Evolutionary conservation across 2,329 filamentous ascomycete genomes (phyloP).

Genomic region (Aspergillus sp.): DNA sequence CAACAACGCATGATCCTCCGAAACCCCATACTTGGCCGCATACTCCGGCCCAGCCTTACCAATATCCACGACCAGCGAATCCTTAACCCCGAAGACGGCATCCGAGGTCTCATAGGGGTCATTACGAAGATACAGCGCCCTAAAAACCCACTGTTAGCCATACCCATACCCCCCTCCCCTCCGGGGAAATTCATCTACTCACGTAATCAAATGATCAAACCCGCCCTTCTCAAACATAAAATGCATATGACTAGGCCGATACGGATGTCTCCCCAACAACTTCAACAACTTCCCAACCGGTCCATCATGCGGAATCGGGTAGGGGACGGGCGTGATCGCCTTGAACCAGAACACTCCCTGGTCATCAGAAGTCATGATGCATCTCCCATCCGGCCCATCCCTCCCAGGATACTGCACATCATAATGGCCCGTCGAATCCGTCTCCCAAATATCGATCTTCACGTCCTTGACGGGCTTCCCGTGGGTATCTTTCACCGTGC

Average conservation of each 20-base stretch:
- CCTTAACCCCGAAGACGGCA: conserved; percentile 84
- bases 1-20: conserved; percentile 64
- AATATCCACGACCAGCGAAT: conserved; percentile 72
- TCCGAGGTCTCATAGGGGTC: conserved; percentile 83
- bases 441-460: conserved; percentile 83
- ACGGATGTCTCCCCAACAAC: conserved; percentile 71
- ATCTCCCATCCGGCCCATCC: conserved; percentile 68
- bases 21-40: conserved; percentile 64
- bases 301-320: conserved; percentile 81
- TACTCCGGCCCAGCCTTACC: conserved; percentile 54
- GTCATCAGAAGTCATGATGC: conserved; percentile 66
- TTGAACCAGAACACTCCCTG: conserved; percentile 75
- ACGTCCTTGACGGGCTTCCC: conserved; percentile 66
- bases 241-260: conserved; percentile 77
- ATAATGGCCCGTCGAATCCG: conserved; percentile 76
- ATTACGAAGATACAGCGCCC: conserved; percentile 73
- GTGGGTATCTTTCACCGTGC: conserved; percentile 66
- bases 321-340: conserved; percentile 80
- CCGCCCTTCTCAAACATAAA: conserved; percentile 85
- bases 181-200: conserved; percentile 40
- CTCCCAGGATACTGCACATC: conserved; percentile 74
- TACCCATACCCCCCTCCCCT: not conserved
- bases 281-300: conserved; percentile 74
- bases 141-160: conserved; percentile 34
- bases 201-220: conserved; percentile 82